These are phyloP conservation scores for Logfia minima DNA, from an alignment of 129 eudicot genomes.

Conservation along the genomic window DNA sequence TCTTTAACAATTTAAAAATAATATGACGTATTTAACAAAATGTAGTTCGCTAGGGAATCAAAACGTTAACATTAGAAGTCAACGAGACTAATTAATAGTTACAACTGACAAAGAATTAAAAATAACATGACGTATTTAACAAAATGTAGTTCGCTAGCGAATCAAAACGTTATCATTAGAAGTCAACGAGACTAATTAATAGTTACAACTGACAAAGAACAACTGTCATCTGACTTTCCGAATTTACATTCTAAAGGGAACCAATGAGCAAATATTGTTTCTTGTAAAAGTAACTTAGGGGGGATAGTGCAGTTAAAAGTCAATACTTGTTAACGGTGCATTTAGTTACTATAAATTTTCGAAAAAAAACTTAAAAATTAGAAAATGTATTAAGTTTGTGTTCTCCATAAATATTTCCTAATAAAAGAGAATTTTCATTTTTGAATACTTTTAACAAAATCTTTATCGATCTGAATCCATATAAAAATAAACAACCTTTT, in stretches of 20 bases:
- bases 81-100: background rate
- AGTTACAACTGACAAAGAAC: too few species aligned
- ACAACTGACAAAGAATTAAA: background rate
- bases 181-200: background rate
- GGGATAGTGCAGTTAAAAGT: background rate
- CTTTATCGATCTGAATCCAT: too few species aligned
- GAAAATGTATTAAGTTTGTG: too few species aligned
- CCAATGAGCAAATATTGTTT: too few species aligned
- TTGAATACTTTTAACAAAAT: background rate
- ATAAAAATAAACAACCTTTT: too few species aligned
- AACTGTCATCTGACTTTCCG: background rate
- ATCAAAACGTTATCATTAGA: background rate
- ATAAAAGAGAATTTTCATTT: background rate
- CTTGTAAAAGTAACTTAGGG: background rate
- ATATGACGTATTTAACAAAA: background rate
- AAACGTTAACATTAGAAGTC: background rate
- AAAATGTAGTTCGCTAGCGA: background rate
- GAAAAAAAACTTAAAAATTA: too few species aligned
- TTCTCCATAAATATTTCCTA: too few species aligned
- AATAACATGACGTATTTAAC: constrained; percentile 1
- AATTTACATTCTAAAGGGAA: background rate
- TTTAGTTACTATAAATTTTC: too few species aligned
- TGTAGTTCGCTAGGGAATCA: background rate
- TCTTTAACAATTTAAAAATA: constrained; percentile 1
- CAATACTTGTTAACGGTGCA: background rate